A percentile compares a stretch with the other conserved stretches of the same genome.
These are phyloP conservation scores for Lasiosphaeriaceae sp. DNA, from an alignment of 495 filamentous ascomycete genomes.

Conservation along the genomic window DNA sequence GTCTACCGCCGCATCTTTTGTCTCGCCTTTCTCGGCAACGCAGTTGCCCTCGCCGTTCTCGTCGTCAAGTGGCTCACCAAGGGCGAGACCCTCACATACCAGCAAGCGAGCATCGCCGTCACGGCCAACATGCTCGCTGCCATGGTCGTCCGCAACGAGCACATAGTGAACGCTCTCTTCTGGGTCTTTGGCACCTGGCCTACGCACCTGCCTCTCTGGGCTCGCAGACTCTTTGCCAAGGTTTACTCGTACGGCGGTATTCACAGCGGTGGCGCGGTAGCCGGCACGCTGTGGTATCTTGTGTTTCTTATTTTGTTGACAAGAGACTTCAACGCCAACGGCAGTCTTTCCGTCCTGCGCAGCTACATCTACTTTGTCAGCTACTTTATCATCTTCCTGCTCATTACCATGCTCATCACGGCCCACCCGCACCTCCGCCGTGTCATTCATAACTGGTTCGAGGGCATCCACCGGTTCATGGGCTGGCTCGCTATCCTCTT, in stretches of 20 bases:
- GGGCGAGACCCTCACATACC: slow-evolving; percentile 15
- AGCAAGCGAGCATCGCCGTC: slow-evolving; percentile 33
- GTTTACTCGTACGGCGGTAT: slow-evolving; percentile 76
- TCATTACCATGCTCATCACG: slow-evolving; percentile 37
- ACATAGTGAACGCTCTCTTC: slow-evolving; percentile 71
- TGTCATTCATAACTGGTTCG: slow-evolving; percentile 60
- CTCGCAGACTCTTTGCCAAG: slow-evolving; percentile 65
- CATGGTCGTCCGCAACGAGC: slow-evolving; percentile 65
- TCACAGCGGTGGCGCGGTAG: slow-evolving; percentile 68
- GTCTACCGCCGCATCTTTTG: slow-evolving; percentile 36
- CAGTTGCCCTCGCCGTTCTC: slow-evolving; percentile 20
- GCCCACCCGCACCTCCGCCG: slow-evolving; percentile 52
- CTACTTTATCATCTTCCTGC: slow-evolving; percentile 39
- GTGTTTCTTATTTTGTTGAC: slow-evolving; percentile 38
- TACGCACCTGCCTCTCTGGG: slow-evolving; percentile 54
- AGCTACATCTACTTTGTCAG: slow-evolving; percentile 45
- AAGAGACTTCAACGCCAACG: slow-evolving; percentile 40
- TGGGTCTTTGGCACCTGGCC: slow-evolving; percentile 53
- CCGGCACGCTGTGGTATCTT: slow-evolving; percentile 67
- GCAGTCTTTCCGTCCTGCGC: slow-evolving; percentile 36
- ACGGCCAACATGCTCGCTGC: slow-evolving; percentile 46
- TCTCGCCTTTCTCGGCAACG: slow-evolving; percentile 29
- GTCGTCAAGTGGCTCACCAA: slow-evolving; percentile 1
- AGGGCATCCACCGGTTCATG: slow-evolving; percentile 62
- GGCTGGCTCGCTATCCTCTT: slow-evolving; percentile 59